Percentiles rank a stretch among this genome's conserved stretches.
Evolutionary conservation across 495 filamentous ascomycete species (phyloP).

Genomic region (Terfezia claveryi): DNA sequence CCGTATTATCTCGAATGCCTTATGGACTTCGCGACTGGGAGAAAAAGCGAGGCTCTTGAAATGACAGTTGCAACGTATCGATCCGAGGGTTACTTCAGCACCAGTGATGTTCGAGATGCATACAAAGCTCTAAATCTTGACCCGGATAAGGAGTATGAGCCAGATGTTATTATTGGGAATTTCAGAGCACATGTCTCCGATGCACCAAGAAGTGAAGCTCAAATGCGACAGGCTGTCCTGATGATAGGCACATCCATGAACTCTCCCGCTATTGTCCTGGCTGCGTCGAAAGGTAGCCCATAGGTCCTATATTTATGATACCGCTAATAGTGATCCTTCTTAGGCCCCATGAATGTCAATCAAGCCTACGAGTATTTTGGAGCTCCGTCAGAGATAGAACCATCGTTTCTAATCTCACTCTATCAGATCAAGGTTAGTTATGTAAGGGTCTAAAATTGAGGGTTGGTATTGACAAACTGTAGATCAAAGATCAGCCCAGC

Average conservation of each 20-base stretch:
- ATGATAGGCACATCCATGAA: background rate
- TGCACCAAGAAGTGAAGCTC: constrained; percentile 11
- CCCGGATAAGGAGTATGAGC: constrained; percentile 4
- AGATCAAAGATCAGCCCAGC: constrained; percentile 13
- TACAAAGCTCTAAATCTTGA: constrained; percentile 8
- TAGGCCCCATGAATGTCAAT: constrained; percentile 1
- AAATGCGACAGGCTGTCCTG: constrained; percentile 4
- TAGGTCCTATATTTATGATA: no score
- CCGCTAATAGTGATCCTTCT: background rate
- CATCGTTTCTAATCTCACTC: constrained; percentile 5
- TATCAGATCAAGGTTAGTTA: constrained; percentile 13
- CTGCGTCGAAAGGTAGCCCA: no score
- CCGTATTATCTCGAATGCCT: constrained; percentile 29
- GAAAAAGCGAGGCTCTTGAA: constrained; percentile 22
- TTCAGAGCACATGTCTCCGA: constrained; percentile 13
- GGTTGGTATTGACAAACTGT: background rate
- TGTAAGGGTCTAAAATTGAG: background rate
- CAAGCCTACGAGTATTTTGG: constrained; percentile 13
- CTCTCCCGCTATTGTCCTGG: background rate
- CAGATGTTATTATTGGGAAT: constrained; percentile 15
- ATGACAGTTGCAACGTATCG: constrained; percentile 21
- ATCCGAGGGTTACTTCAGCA: constrained; percentile 15
- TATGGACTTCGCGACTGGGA: constrained; percentile 19
- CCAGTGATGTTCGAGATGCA: constrained; percentile 6
- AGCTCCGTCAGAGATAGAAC: no score